Percentiles rank a stretch among this genome's conserved stretches.
phyloP scores from a whole-genome alignment of 768 basidiomycete species.

The Clitopilus hobsonii region DNA sequence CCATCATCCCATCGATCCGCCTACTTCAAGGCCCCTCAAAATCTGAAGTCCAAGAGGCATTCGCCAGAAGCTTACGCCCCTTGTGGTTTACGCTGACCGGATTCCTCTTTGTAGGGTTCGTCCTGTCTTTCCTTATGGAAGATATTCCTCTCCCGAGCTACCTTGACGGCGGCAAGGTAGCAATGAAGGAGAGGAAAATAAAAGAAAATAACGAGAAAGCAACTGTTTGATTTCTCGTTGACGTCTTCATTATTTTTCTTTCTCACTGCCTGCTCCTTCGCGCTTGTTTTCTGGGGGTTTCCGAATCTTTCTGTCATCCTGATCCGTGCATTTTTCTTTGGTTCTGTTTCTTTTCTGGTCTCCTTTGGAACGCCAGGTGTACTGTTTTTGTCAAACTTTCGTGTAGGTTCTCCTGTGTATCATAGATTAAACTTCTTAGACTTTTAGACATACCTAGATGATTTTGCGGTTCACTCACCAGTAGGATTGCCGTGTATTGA shows the following conservation, averaged over 20 bases:
- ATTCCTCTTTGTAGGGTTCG: neutral
- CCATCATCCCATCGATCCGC: constrained; percentile 38
- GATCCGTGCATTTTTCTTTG: neutral
- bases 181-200: neutral
- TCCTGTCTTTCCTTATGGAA: neutral
- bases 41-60: constrained; percentile 10
- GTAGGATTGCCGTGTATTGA: too few species aligned
- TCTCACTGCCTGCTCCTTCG: neutral
- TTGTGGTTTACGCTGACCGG: constrained; percentile 10
- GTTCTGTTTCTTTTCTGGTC: neutral
- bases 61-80: constrained; percentile 7
- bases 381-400: too few species aligned
- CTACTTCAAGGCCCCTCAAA: constrained; percentile 24
- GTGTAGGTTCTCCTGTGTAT: too few species aligned
- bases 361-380: too few species aligned
- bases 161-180: neutral
- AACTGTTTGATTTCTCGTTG: neutral
- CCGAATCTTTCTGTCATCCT: neutral
- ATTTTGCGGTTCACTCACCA: too few species aligned
- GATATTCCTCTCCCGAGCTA: neutral
- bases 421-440: too few species aligned
- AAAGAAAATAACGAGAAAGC: neutral
- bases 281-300: neutral
- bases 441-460: neutral
- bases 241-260: neutral